phyloP scores from a whole-genome alignment of 2,329 filamentous ascomycete genomes.

The Juglanconis juglandina region DNA sequence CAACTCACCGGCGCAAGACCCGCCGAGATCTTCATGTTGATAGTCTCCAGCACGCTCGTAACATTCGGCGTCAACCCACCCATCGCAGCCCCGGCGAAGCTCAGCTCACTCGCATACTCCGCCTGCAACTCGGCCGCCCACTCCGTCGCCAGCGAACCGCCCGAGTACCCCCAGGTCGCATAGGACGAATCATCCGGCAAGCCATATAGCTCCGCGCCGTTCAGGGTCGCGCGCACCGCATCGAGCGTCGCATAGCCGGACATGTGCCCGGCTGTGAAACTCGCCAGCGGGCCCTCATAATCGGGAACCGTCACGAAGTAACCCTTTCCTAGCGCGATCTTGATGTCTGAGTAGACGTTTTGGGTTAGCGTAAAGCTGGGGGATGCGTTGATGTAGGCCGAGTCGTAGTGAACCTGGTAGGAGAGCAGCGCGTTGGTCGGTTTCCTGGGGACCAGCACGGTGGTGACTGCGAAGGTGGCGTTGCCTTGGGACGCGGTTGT shows the following conservation, averaged over 20 bases:
- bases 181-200: slow-evolving; percentile 31
- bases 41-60: slow-evolving; percentile 29
- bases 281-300: slow-evolving; percentile 39
- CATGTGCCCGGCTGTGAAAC: slow-evolving; percentile 39
- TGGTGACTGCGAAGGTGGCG: slow-evolving; percentile 34
- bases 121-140: slow-evolving; percentile 48
- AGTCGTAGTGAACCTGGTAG: slow-evolving; percentile 39
- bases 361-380: slow-evolving; percentile 34
- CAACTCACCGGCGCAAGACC: slow-evolving; percentile 26
- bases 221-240: slow-evolving; percentile 37
- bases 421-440: slow-evolving; percentile 33
- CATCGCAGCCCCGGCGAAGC: slow-evolving; percentile 41
- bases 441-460: slow-evolving; percentile 26
- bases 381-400: slow-evolving; percentile 34
- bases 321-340: slow-evolving; percentile 35
- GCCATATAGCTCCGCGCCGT: slow-evolving; percentile 23
- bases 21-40: slow-evolving; percentile 29
- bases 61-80: slow-evolving; percentile 44
- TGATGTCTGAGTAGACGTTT: slow-evolving; percentile 29
- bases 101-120: slow-evolving; percentile 46
- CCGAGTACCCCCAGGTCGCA: slow-evolving; percentile 52
- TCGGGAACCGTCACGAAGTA: slow-evolving; percentile 45
- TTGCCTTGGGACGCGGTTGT: slow-evolving; percentile 30
- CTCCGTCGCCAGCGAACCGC: slow-evolving; percentile 46
- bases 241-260: slow-evolving; percentile 43